These are phyloP conservation scores for Chloropicon primus DNA, from an alignment of 139 green algal genomes.

Conservation along the genomic window DNA sequence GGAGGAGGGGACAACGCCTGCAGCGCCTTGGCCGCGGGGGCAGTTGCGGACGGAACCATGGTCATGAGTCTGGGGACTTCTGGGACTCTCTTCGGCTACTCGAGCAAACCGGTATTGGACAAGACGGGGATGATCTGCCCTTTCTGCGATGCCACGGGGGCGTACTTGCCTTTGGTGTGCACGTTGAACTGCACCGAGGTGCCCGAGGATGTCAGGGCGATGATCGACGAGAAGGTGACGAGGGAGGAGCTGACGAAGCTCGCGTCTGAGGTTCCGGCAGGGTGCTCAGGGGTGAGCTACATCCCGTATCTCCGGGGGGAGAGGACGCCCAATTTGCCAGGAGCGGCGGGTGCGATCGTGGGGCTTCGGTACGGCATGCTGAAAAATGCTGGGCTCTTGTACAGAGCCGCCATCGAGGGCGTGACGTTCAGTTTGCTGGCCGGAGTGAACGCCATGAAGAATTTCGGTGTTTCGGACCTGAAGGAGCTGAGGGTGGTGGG, in stretches of 20 bases:
- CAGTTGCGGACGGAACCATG: constrained; percentile 17
- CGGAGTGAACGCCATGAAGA: constrained; percentile 20
- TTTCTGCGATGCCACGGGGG: constrained; percentile 67
- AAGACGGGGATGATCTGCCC: constrained; percentile 46
- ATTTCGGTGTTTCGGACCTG: constrained; percentile 1
- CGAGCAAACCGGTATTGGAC: constrained; percentile 41
- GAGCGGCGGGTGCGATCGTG: background rate
- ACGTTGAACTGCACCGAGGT: constrained; percentile 63
- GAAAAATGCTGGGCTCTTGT: constrained; percentile 48
- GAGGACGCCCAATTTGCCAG: constrained; percentile 77
- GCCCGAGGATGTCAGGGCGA: constrained; percentile 46
- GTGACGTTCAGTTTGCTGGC: constrained; percentile 57
- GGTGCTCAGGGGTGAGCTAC: constrained; percentile 50
- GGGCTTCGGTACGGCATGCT: constrained; percentile 9
- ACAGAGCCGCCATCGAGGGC: constrained; percentile 71
- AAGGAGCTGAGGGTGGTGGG: constrained; percentile 59
- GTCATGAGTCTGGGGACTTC: constrained; percentile 66
- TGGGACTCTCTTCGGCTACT: constrained; percentile 68
- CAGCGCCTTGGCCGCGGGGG: constrained; percentile 52
- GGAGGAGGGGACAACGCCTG: constrained; percentile 76
- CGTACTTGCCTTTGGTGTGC: constrained; percentile 46
- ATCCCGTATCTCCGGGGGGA: constrained; percentile 71
- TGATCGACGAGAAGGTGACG: constrained; percentile 23
- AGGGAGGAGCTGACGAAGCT: constrained; percentile 42
- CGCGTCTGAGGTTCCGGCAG: constrained; percentile 40